These are phyloP conservation scores for Mortierella sp. DNA, from an alignment of 371 early-diverging fungal genomes.

Conservation along the genomic window DNA sequence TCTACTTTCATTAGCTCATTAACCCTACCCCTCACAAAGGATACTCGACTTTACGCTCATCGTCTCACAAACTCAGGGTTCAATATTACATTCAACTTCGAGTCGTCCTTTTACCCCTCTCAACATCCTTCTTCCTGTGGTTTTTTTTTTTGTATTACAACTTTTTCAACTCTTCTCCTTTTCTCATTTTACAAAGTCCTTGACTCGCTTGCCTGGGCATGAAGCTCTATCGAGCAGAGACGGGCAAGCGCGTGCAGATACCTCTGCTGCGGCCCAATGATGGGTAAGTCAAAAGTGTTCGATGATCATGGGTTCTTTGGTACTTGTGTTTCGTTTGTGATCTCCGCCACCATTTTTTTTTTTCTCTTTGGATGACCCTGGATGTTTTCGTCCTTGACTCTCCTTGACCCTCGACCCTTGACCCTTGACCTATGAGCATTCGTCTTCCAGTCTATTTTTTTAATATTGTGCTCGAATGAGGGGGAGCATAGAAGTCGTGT, in stretches of 20 bases:
- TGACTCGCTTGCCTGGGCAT: slow-evolving; percentile 59
- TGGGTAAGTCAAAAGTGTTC: slow-evolving; percentile 30
- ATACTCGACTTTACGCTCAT: not conserved
- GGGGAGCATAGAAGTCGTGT: slow-evolving; percentile 1
- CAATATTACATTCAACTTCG: not conserved
- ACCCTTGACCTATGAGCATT: no score
- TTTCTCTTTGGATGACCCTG: not conserved
- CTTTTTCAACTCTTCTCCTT: not conserved
- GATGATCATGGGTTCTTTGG: not conserved
- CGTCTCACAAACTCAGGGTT: not conserved
- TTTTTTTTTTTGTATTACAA: no score
- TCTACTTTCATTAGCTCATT: not conserved
- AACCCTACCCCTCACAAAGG: no score
- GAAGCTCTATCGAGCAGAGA: slow-evolving; percentile 76
- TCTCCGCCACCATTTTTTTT: slow-evolving; percentile 26
- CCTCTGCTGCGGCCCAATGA: slow-evolving; percentile 57
- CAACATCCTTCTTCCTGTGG: not conserved
- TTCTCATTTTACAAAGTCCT: not conserved
- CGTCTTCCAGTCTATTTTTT: not conserved
- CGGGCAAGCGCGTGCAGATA: slow-evolving; percentile 65
- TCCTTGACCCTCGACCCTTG: not conserved
- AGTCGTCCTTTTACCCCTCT: not conserved
- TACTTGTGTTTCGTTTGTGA: not conserved
- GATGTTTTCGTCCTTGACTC: not conserved
- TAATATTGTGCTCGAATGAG: not conserved